These are phyloP conservation scores for Juncus effusus DNA, from an alignment of 176 grass and related monocot species.

Conservation along the genomic window DNA sequence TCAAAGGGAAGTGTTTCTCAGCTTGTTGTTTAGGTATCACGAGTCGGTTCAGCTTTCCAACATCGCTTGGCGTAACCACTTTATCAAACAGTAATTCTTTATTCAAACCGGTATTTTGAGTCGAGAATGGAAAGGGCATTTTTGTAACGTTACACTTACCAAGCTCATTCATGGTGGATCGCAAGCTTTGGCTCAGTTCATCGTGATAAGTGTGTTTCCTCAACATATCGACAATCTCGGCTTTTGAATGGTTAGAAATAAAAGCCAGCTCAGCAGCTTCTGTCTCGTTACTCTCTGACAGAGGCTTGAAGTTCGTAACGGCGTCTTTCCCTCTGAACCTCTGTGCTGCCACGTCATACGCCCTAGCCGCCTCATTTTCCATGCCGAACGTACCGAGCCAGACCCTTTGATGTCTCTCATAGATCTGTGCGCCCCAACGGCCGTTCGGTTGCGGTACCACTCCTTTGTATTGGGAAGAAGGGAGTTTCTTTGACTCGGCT, in stretches of 20 bases:
- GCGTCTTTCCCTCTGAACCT: slow-evolving; percentile 66
- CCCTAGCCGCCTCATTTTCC: slow-evolving; percentile 47
- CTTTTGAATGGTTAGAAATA: slow-evolving; percentile 56
- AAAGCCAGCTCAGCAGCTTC: slow-evolving; percentile 37
- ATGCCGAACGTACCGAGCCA: slow-evolving; percentile 81
- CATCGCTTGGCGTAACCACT: slow-evolving; percentile 64
- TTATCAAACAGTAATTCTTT: slow-evolving; percentile 60
- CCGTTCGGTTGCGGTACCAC: slow-evolving; percentile 85
- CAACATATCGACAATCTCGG: slow-evolving; percentile 77
- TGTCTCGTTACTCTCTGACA: slow-evolving; percentile 15
- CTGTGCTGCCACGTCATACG: slow-evolving; percentile 77
- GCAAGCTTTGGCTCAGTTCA: slow-evolving; percentile 50
- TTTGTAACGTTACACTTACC: slow-evolving; percentile 26
- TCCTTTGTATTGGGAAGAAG: slow-evolving; percentile 62
- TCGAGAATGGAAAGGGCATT: not conserved
- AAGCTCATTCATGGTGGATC: slow-evolving; percentile 4
- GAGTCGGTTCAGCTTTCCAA: slow-evolving; percentile 73
- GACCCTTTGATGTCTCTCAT: slow-evolving; percentile 67
- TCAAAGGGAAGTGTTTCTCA: slow-evolving; percentile 52
- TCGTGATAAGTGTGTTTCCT: slow-evolving; percentile 77
- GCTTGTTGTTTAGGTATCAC: slow-evolving; percentile 83
- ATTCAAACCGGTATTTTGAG: slow-evolving; percentile 12
- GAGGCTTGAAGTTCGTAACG: slow-evolving; percentile 43
- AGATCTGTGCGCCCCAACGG: slow-evolving; percentile 80
- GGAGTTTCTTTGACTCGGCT: slow-evolving; percentile 28